These are phyloP conservation scores for Neoboletus brunneissimus DNA, from an alignment of 768 basidiomycete genomes.

Conservation along the genomic window DNA sequence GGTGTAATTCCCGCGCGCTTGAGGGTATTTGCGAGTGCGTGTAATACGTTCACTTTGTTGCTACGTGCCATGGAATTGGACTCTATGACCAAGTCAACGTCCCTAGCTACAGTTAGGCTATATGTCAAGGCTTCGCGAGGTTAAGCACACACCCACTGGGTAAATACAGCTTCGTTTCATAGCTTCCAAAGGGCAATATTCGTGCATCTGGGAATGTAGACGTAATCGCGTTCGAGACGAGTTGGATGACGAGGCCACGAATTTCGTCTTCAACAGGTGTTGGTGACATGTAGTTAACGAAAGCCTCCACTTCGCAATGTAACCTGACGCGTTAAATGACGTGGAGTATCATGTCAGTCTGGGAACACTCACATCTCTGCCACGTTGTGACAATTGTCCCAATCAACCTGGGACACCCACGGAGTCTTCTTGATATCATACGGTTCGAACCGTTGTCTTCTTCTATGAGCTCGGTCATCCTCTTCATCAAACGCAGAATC, in stretches of 20 bases:
- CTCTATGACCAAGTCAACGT: slow-evolving; percentile 93
- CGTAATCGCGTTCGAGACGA: slow-evolving; percentile 65
- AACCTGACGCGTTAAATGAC: slow-evolving; percentile 49
- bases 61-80: slow-evolving; percentile 71
- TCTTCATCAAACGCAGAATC: slow-evolving; percentile 43
- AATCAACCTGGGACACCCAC: slow-evolving; percentile 71
- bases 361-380: slow-evolving; percentile 69
- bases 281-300: slow-evolving; percentile 85
- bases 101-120: slow-evolving; percentile 46
- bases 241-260: slow-evolving; percentile 65
- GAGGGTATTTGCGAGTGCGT: slow-evolving; percentile 74
- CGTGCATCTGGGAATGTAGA: slow-evolving; percentile 73
- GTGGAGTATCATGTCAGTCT: background rate
- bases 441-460: slow-evolving; percentile 50
- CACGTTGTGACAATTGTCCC: slow-evolving; percentile 72
- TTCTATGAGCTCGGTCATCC: slow-evolving; percentile 40
- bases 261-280: slow-evolving; percentile 82
- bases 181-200: slow-evolving; percentile 88
- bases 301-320: slow-evolving; percentile 83
- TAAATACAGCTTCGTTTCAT: slow-evolving; percentile 89
- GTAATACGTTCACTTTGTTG: slow-evolving; percentile 67
- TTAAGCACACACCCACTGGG: slow-evolving; percentile 72
- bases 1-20: slow-evolving; percentile 72
- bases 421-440: slow-evolving; percentile 55
- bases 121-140: background rate